Evolutionary conservation across 2,329 filamentous ascomycete species (phyloP), one percentile per base, ranked within the genome.

Genomic region (Calonectria naviculata): DNA sequence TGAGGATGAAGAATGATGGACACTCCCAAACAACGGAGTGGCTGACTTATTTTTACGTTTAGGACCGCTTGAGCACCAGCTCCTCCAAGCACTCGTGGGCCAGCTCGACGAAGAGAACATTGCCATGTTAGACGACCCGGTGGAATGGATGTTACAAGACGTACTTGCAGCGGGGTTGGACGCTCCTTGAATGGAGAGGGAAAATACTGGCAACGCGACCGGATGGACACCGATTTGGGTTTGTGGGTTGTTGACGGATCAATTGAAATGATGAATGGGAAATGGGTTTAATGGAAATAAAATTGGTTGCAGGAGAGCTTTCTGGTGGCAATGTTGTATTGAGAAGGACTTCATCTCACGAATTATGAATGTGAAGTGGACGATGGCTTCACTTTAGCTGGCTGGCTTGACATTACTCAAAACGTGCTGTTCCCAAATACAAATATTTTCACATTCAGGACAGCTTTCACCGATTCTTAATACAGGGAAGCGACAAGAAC

Each of bases 41-140:
- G 62, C 31, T 65, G 62, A 65, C 46, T 54, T 24, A 36, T 44
- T 54, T 65, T 41, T 56, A 29, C 46, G 26, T 42, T 42, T n/a
- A 65, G 46, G 62, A 29, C 62, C 62, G 44, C 46, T 52, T 21
- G 46, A 41, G 10, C n/a, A 15, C 21, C 46, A 41, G 13, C 24
- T 65, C 7, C 42, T 41, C 10, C 46, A 65, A 15, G 24, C 28
- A 4, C 24, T 54, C 19, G 36, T 54, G 24, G 62, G 36, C 38
- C 26, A 44, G 26, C 54, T 67, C 5, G 31, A 60, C 34, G 36
- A 31, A 15, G 46, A 65, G 46, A n/a, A 29, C 8, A 54, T 44
- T 31, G 36, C 36, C 17, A 61, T 42, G 54, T n/a, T 60, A n/a
- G 36, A 61, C 26, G 56, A 61, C 36, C 56, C 56, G 12, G 36